Base-by-base conservation (phyloP, 371 early-diverging fungal genomes). In the Zancudomyces culisetae region DNA sequence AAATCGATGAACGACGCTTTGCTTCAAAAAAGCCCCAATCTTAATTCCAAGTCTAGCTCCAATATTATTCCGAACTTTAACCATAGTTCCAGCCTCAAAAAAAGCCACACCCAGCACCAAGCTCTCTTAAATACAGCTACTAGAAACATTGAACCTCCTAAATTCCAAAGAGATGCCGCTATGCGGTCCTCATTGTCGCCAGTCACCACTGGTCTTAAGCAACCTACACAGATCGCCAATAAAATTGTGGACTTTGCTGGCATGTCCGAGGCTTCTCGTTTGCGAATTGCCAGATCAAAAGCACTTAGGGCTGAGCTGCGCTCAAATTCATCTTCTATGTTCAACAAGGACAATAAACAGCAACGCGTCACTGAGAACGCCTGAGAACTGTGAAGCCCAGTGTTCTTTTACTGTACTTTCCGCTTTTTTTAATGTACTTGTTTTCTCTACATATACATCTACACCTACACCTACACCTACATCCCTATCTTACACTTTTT, bases 231-330 rank as follows among this genome's bases (percentile, higher is more conserved):
- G 39, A 49, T 13, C 23, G 35, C 24, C 10, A 27, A 12, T 6
- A 27, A 22, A 30, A 6, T 20, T 12, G 4, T 35, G 8, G 30
- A 23, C 21, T 49, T 49, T 35, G 39, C 50, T 12, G 28, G 13
- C 12, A 29, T 30, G 18, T 49, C 50, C 26, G 50, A 49, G 28
- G 6, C 50, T 13, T 49, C 50, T 29, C 26, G 50, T 35, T 20
- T 49, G 27, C 50, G 50, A 2, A 49, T 49, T 27, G 50, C 50
- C 12, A 2, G 50, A 20, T 49, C 50, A 8, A 27, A 30, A 40
- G 50, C 50, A 3, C 28, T 30, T 10, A 49, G 39, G 50, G 30
- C 12, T 21, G 50, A 49, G 39, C 26, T 29, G 28, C 28, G 39
- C 3, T 3, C 4, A 27, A 48, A 26, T 35, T 35, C 15, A 10